Conservation (phyloP, 1,284 basidiomycete genomes). For the Tylopilus sp. region DNA sequence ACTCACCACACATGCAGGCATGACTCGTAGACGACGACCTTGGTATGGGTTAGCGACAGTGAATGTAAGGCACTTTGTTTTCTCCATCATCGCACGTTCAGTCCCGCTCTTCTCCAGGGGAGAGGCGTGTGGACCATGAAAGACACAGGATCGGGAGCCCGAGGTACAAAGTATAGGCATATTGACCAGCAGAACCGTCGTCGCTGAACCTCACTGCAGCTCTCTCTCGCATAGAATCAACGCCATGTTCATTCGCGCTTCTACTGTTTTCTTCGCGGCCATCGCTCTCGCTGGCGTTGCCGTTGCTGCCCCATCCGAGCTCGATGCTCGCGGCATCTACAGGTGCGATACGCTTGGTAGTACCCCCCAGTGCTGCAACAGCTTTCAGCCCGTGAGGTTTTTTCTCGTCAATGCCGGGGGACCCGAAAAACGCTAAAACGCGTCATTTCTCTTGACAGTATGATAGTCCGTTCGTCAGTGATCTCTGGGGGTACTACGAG, state of each 20-base stretch:
- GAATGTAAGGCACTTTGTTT: not conserved
- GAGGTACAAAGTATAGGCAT: not conserved
- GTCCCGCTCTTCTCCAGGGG: not conserved
- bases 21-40: not conserved
- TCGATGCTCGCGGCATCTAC: slow-evolving; percentile 1
- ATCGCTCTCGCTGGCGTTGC: slow-evolving; percentile 6
- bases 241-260: slow-evolving; percentile 15
- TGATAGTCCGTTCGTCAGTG: not conserved
- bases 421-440: not conserved
- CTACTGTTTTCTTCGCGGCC: slow-evolving; percentile 7
- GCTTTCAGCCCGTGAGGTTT: slow-evolving; percentile 1
- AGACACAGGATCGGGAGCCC: not conserved
- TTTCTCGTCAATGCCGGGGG: not conserved
- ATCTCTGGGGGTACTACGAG: slow-evolving; percentile 1
- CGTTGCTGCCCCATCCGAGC: slow-evolving; percentile 7
- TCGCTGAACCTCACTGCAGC: not conserved
- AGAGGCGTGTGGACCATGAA: not conserved
- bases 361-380: slow-evolving; percentile 14
- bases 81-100: not conserved
- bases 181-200: not conserved
- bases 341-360: slow-evolving; percentile 12
- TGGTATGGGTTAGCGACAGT: not conserved
- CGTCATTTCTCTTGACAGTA: slow-evolving; percentile 1
- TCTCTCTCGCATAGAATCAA: not conserved
- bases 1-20: not conserved